Evolutionary conservation across 2,329 filamentous ascomycete genomes (phyloP).

Genomic region (Cercospora citrullina): DNA sequence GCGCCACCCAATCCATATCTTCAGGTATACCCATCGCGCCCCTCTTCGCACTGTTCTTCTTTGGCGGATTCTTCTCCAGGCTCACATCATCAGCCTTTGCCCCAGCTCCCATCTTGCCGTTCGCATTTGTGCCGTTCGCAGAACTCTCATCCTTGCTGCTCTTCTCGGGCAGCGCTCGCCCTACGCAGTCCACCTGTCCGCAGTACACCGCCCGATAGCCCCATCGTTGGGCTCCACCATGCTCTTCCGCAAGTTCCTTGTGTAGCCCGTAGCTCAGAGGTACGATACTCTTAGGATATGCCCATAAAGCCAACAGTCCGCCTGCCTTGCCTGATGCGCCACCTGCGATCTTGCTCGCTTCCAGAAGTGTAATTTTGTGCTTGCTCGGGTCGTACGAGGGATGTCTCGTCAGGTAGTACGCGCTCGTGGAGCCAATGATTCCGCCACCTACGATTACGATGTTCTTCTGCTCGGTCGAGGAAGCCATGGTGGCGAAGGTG

Average conservation of each 20-base stretch:
- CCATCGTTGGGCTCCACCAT: constrained; percentile 76
- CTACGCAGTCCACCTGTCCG: constrained; percentile 61
- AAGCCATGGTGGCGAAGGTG: constrained; percentile 32
- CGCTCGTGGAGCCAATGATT: constrained; percentile 87
- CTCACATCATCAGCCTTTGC: constrained; percentile 46
- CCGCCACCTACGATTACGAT: constrained; percentile 66
- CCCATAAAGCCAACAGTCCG: constrained; percentile 86
- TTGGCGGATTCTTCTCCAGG: constrained; percentile 51
- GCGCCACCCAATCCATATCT: constrained; percentile 82
- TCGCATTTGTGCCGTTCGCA: constrained; percentile 33
- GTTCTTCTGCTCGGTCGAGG: constrained; percentile 32
- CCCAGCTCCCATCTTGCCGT: constrained; percentile 30
- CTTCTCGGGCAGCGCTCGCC: constrained; percentile 41
- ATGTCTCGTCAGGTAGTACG: constrained; percentile 88
- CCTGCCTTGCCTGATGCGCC: constrained; percentile 94
- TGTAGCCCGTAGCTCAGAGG: constrained; percentile 84
- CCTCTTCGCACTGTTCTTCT: constrained; percentile 53
- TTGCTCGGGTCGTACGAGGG: constrained; percentile 71
- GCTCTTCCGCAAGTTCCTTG: constrained; percentile 77
- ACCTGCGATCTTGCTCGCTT: constrained; percentile 82
- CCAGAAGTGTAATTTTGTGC: constrained; percentile 81
- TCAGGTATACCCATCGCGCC: constrained; percentile 65
- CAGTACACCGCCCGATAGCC: constrained; percentile 80
- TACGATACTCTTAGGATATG: constrained; percentile 81
- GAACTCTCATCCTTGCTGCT: constrained; percentile 30